These are phyloP conservation scores for Mycosphaerella sp. DNA, from an alignment of 2,329 filamentous ascomycete genomes.

Conservation along the genomic window DNA sequence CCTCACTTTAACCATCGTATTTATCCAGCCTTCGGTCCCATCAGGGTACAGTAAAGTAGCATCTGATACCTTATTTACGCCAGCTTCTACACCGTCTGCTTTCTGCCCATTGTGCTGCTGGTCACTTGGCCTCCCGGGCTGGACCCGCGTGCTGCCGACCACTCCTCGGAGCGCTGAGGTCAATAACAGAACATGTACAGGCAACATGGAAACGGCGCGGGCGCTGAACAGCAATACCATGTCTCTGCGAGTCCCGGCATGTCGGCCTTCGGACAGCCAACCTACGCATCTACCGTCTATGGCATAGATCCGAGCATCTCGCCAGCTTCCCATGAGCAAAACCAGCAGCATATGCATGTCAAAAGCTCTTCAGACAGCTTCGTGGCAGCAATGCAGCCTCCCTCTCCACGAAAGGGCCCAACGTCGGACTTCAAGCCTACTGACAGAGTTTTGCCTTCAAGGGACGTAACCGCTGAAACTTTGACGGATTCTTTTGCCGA, in stretches of 20 bases:
- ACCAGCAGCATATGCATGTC: slow-evolving; percentile 12
- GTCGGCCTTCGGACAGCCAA: slow-evolving; percentile 21
- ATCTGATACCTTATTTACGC: too few relatives aligned
- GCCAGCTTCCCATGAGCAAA: slow-evolving; percentile 15
- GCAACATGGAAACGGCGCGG: slow-evolving; percentile 22
- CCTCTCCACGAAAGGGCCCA: slow-evolving; percentile 15
- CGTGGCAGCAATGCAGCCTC: slow-evolving; percentile 23
- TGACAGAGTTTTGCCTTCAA: slow-evolving; percentile 57
- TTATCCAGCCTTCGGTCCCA: too few relatives aligned
- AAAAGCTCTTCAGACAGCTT: slow-evolving; percentile 17
- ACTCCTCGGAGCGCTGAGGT: too few relatives aligned
- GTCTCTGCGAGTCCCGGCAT: slow-evolving; percentile 18
- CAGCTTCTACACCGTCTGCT: too few relatives aligned
- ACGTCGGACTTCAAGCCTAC: slow-evolving; percentile 34
- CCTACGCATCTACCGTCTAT: slow-evolving; percentile 25
- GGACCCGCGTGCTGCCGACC: too few relatives aligned
- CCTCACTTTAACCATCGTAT: too few relatives aligned
- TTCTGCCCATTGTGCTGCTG: too few relatives aligned
- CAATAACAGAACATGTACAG: slow-evolving; percentile 20
- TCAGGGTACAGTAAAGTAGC: too few relatives aligned
- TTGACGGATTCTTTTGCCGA: slow-evolving; percentile 76
- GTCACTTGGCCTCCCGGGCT: too few relatives aligned
- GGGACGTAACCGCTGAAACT: slow-evolving; percentile 60
- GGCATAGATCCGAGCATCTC: slow-evolving; percentile 19
- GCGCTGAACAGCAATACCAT: slow-evolving; percentile 24